These are phyloP conservation scores for Candida albicans DNA, from an alignment of 1,139 yeast species.

Conservation along the genomic window DNA sequence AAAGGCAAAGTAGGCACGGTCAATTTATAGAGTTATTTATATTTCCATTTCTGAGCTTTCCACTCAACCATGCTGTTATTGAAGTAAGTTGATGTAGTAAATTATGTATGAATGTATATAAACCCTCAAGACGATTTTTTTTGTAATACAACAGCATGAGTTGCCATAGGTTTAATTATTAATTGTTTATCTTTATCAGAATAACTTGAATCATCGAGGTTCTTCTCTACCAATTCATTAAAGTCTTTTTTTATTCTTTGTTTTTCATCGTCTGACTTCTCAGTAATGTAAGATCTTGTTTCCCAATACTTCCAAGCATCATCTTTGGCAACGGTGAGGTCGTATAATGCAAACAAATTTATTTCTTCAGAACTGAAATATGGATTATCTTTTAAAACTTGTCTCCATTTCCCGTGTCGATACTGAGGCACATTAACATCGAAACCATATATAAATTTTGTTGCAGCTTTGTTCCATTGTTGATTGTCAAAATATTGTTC, in stretches of 20 bases:
- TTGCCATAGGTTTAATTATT: constrained; percentile 28
- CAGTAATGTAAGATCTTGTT: constrained; percentile 59
- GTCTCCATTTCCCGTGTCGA: constrained; percentile 51
- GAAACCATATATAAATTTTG: constrained; percentile 26
- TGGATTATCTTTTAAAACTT: constrained; percentile 30
- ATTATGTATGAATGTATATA: not conserved
- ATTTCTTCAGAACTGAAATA: constrained; percentile 28
- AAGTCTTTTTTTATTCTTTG: constrained; percentile 28
- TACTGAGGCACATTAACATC: constrained; percentile 58
- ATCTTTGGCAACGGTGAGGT: constrained; percentile 28
- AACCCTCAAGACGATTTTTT: not conserved
- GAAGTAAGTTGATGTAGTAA: not conserved
- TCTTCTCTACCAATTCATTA: constrained; percentile 21
- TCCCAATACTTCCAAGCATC: constrained; percentile 54
- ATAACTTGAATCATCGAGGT: constrained; percentile 20
- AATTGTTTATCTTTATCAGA: constrained; percentile 13
- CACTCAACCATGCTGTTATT: not conserved
- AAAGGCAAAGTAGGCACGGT: too few relatives aligned
- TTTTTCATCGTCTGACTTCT: constrained; percentile 39
- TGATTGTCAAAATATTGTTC: constrained; percentile 13
- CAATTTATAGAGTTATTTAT: too few relatives aligned
- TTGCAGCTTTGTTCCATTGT: constrained; percentile 29
- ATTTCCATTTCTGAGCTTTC: too few relatives aligned
- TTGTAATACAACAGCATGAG: constrained; percentile 24
- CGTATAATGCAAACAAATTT: constrained; percentile 34